A percentile compares a stretch with the other conserved stretches of the same genome.
Evolutionary conservation across 768 basidiomycete genomes (phyloP).

Genomic region (Dacryopinax primogenitus): DNA sequence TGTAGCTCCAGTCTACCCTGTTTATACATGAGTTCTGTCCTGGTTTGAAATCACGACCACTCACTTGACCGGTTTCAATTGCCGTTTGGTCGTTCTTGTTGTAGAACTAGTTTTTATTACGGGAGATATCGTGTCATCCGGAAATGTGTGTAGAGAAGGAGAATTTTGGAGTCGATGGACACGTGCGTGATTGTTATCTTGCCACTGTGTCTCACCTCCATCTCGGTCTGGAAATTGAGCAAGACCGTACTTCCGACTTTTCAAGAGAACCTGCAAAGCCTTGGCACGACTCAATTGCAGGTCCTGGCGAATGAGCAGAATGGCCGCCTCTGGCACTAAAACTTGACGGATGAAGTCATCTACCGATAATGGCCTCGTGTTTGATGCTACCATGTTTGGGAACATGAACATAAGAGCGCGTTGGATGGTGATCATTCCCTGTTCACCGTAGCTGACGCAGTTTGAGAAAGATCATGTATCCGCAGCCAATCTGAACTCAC

Average conservation of each 20-base stretch:
- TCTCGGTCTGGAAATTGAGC: slow-evolving; percentile 68
- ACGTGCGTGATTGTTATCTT: neutral
- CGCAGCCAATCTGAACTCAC: slow-evolving; percentile 38
- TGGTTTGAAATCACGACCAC: too few relatives aligned
- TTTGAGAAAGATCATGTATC: neutral
- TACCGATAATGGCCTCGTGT: slow-evolving; percentile 35
- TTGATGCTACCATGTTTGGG: slow-evolving; percentile 40
- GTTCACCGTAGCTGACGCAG: slow-evolving; percentile 61
- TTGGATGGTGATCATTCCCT: slow-evolving; percentile 68
- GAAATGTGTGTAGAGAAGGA: neutral
- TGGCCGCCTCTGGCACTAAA: slow-evolving; percentile 79
- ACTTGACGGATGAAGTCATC: slow-evolving; percentile 70
- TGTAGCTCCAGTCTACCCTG: too few relatives aligned
- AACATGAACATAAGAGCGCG: slow-evolving; percentile 65
- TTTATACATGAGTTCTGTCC: too few relatives aligned
- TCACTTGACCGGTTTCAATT: too few relatives aligned
- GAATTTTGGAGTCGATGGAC: neutral
- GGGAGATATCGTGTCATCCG: too few relatives aligned
- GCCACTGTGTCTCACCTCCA: slow-evolving; percentile 22
- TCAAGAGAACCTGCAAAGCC: slow-evolving; percentile 50
- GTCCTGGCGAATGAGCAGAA: slow-evolving; percentile 73
- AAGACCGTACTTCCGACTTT: slow-evolving; percentile 72
- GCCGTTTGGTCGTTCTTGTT: too few relatives aligned
- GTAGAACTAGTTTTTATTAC: too few relatives aligned
- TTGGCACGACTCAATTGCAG: slow-evolving; percentile 33